These are phyloP conservation scores for Phyllostachys edulis DNA, from an alignment of 176 grass and related monocot species.

Conservation along the genomic window DNA sequence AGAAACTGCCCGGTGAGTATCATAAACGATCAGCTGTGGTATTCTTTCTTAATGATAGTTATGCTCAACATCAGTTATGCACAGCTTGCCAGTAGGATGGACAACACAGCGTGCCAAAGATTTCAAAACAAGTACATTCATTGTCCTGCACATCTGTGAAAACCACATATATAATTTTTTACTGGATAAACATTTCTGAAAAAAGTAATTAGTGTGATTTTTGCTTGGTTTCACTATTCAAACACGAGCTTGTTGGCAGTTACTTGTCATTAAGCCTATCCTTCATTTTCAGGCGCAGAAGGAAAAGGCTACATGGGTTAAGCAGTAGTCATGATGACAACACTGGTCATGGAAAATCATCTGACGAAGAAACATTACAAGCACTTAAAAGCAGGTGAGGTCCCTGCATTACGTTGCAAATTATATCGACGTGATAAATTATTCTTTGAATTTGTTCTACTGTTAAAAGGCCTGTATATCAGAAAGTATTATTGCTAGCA, in stretches of 20 bases:
- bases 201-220: background rate
- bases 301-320: conserved; percentile 47
- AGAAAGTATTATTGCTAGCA: background rate
- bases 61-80: background rate
- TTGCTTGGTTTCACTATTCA: conserved; percentile 1
- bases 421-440: conserved; percentile 21
- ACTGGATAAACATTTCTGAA: background rate
- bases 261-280: conserved; percentile 18
- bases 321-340: conserved; percentile 24
- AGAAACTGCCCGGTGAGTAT: conserved; percentile 45
- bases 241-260: background rate
- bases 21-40: conserved; percentile 19
- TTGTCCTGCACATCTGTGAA: background rate
- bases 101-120: conserved; percentile 1
- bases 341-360: conserved; percentile 39
- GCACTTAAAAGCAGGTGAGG: conserved; percentile 61
- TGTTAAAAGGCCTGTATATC: background rate
- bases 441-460: conserved; percentile 12
- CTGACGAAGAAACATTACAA: conserved; percentile 70
- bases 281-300: conserved; percentile 45
- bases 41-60: conserved; percentile 31
- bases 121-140: background rate
- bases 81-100: conserved; percentile 12
- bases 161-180: background rate
- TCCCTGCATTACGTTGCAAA: background rate